Base-by-base conservation (phyloP, 1,139 yeast genomes). In the Geotrichum carabidarum region DNA sequence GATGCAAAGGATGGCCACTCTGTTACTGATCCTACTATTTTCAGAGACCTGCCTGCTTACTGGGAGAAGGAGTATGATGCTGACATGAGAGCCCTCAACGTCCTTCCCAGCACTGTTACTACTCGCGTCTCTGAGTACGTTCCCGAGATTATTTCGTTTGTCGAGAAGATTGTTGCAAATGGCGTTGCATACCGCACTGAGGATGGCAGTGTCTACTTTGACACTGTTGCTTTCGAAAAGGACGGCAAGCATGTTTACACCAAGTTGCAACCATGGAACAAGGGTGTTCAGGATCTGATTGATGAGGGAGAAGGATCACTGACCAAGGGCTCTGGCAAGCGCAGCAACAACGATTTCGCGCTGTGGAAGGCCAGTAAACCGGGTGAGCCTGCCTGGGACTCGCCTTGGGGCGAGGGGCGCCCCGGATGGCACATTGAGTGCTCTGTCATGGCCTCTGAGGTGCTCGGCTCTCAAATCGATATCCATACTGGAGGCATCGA, bases 341-440 rank as follows among this genome's bases (percentile, higher is more conserved):
- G 78, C 63, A 84, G 82, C 57, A 71, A 86, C 4, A 86, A 89
- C 34, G 99, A 93, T 71, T 93, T 93, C 72, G 99, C 99, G 0
- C 77, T 93, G 44, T 93, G 99, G 99, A 93, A 93, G 70, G 83
- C 93, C 1, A 86, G 96, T 14, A 93, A 93, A 68, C 93, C 95
- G 1, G 99, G 99, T 63, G 99, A 93, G 74, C 99, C 99, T 17
- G 80, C 83, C 46, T 93, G 99, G 98, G 79, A 78, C 2, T 88
- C 96, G 1, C 91, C 94, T 42, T 93, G 98, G 98, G 99, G 99
- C 37, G 77, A 78, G 57, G 99, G 99, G 50, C 85, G 99, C 70
- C 99, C 99, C 2, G 99, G 99, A 1, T 93, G 99, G 99, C 99
- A 93, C 69, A 93, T 93, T 70, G 99, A 93, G 73, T 93, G 99